Conservation (phyloP, 768 basidiomycete species). For the Lentinula boryana region DNA sequence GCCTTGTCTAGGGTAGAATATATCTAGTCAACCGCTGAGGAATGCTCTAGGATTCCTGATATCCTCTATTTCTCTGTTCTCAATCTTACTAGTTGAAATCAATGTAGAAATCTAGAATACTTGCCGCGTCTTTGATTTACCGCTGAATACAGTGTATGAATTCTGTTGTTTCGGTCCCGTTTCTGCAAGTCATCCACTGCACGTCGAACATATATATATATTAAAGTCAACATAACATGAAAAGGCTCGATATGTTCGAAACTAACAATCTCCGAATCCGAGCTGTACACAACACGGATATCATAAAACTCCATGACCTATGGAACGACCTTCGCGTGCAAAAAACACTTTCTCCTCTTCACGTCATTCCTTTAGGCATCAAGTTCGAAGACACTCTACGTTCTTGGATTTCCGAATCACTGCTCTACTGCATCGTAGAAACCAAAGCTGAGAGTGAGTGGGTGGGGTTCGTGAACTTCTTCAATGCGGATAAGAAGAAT, state of each 20-base stretch:
- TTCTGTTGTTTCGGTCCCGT: no score
- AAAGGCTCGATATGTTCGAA: slow-evolving; percentile 13
- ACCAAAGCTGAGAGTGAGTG: not conserved
- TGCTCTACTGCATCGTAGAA: not conserved
- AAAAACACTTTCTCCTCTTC: slow-evolving; percentile 6
- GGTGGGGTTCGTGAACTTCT: not conserved
- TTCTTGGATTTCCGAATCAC: not conserved
- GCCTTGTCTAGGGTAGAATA: no score
- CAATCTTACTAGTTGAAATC: no score
- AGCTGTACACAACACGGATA: slow-evolving; percentile 23
- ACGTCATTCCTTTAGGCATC: slow-evolving; percentile 5
- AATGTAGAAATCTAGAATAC: no score
- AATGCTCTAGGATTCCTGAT: no score
- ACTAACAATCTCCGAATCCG: slow-evolving; percentile 28
- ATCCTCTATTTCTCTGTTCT: no score
- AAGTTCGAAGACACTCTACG: not conserved
- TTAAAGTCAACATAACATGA: no score
- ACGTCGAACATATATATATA: no score
- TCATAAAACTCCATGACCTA: slow-evolving; percentile 21
- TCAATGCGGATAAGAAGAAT: slow-evolving; percentile 10
- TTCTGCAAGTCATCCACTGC: no score
- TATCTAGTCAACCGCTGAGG: no score
- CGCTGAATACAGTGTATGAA: no score
- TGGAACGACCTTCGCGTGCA: slow-evolving; percentile 24
- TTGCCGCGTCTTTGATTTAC: no score